Base-by-base conservation (phyloP, 768 basidiomycete genomes). In the Daedaleopsis nitida region DNA sequence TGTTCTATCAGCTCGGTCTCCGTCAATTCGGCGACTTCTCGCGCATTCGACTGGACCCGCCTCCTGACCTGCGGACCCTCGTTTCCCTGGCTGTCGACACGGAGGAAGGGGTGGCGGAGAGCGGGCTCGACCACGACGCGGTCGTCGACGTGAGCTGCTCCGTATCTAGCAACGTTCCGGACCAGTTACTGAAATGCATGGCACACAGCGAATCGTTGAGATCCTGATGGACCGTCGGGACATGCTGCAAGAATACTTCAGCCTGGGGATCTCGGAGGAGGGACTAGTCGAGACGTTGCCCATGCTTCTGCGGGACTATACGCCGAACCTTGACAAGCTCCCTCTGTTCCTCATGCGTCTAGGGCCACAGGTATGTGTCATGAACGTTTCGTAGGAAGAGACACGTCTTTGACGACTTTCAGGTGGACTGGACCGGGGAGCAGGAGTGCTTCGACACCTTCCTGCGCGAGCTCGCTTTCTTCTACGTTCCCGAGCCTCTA, bases 201-300 rank as follows among this genome's bases (percentile, higher is more conserved):
- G 17, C 24, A 16, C 35, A 24, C 63, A 94, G 92, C 79, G 81
- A 37, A 92, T 94, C 48, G 72, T 80, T 7, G 75, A 82, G n/a
- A 83, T 83, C 6, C 74, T 94, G 2, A 76, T 86, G 57, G 70
- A 76, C 3, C 79, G 84, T 13, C 81, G 89, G 10, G 89, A 88
- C 4, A 98, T 99, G 96, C 78, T 98, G 3, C 77, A 83, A 1
- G 97, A 98, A 64, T 98, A 99, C 74, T 98, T 98, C 70, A 88
- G 87, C 1, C 74, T 98, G 19, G 74, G 75, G 24, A 89, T 99
- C 64, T 82, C 84, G 7, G 77, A 81, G 0, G 76, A 82, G 2
- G 95, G 92, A 1, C 70, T 77, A 23, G 75, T 98, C n/a, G 83
- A 88, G 66, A 86, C 83, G 58, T 70, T 99, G 13, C 97, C 97